Conservation (phyloP, 78 protist genomes). For the Parvularia atlantis region DNA sequence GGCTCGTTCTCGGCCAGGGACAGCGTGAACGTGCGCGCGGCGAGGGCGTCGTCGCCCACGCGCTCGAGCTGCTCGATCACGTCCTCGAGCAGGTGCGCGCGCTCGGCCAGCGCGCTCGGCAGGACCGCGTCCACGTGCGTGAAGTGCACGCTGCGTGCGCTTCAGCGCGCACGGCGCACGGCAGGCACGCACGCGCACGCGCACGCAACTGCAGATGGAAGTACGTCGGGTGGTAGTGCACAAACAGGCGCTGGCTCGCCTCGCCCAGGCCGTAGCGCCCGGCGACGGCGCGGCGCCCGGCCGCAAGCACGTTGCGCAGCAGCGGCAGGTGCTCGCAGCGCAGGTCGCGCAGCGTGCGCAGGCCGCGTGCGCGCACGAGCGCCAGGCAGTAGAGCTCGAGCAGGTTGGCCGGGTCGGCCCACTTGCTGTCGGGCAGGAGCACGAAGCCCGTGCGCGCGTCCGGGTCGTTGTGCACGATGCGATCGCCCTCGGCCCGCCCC, state of each 20-base stretch:
- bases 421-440: neutral
- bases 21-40: too few species aligned
- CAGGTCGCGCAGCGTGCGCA: neutral
- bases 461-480: too few species aligned
- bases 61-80: neutral
- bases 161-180: too few species aligned
- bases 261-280: too few species aligned
- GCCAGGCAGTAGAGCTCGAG: neutral
- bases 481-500: too few species aligned
- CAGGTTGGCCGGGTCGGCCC: neutral
- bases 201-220: neutral
- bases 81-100: slow-evolving; percentile 3
- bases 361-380: neutral
- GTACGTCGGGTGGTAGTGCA: slow-evolving; percentile 3
- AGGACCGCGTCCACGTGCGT: too few species aligned
- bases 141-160: too few species aligned
- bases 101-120: neutral
- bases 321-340: neutral
- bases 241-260: neutral
- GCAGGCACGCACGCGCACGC: too few species aligned
- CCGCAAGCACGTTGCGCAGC: neutral
- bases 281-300: neutral
- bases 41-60: too few species aligned
- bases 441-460: neutral
- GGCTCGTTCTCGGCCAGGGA: too few species aligned